Conservation (phyloP, 768 basidiomycete species). For the Boletus rubescentipes region DNA sequence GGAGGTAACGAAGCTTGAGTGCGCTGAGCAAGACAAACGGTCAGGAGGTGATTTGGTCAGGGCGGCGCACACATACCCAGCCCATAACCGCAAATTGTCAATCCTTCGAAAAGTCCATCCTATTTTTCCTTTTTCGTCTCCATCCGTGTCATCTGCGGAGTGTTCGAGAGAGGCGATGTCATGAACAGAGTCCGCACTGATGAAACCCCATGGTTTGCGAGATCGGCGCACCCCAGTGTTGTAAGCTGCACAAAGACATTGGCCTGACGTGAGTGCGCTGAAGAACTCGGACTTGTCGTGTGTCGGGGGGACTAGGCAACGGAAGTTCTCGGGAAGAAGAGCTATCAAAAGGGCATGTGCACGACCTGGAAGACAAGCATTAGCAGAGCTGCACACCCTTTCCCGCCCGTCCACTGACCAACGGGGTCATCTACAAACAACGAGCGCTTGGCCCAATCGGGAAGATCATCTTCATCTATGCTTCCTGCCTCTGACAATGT, state of each 20-base stretch:
- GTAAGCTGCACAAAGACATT: conserved; percentile 77
- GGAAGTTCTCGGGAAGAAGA: conserved; percentile 61
- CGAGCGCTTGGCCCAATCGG: conserved; percentile 70
- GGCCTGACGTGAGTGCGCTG: conserved; percentile 65
- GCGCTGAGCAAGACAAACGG: conserved; percentile 47
- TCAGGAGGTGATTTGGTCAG: background rate
- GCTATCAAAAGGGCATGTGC: conserved; percentile 57
- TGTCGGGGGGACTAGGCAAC: conserved; percentile 35
- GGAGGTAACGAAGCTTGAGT: conserved; percentile 76
- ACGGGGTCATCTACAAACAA: conserved; percentile 56
- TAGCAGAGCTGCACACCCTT: background rate
- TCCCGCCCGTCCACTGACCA: conserved; percentile 42
- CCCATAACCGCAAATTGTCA: conserved; percentile 85
- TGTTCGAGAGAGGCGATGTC: conserved; percentile 70
- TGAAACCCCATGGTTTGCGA: conserved; percentile 85
- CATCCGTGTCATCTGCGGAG: conserved; percentile 36
- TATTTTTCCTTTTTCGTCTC: conserved; percentile 47
- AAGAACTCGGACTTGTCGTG: conserved; percentile 44
- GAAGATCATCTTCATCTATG: conserved; percentile 70
- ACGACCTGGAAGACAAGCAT: conserved; percentile 48
- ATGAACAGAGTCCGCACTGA: conserved; percentile 74
- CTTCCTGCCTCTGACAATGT: conserved; percentile 41
- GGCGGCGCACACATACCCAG: conserved; percentile 55
- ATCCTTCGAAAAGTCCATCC: conserved; percentile 85
- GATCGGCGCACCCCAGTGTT: conserved; percentile 80